Evolutionary conservation across 768 basidiomycete genomes (phyloP), one percentile per base, ranked within the genome.

Genomic region (Serendipita indica): DNA sequence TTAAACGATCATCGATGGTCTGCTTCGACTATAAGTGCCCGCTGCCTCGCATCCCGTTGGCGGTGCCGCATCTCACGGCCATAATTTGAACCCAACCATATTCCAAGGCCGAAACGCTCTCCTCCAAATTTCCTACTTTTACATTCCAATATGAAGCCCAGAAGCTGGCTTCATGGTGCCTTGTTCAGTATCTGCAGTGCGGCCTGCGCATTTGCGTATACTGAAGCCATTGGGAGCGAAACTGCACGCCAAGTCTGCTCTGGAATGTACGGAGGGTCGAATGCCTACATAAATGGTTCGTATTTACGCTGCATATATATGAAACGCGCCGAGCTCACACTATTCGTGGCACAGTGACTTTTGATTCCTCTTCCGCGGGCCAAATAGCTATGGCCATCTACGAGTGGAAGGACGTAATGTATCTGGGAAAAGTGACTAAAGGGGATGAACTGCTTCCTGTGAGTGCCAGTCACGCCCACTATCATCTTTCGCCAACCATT

Each of bases 301-400:
- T 70, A 58, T 32, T 52, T 22, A 37, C 3, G 59, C n/a, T 52
- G 59, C 46, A 33, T 13, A 63, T 39, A 61, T 32, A 57, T 37
- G 60, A 22, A 27, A 39, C 18, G 30, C 54, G 27, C 45, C 59
- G 62, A 60, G 39, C 65, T 69, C 63, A 69, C 60, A 49, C 43
- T 46, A 22, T 59, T 30, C 35, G 28, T 16, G 1, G 32, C 41
- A 33, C 63, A 78, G 72, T 94, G 61, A 82, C 82, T 3, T 98
- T 97, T 72, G 81, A 88, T 64, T 68, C 74, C 16, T 65, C 75
- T 3, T 91, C 91, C 2, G 74, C 82, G 65, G 94, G 94, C 34
- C 88, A 94, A 70, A 74, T 96, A 18, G 89, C 94, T 27, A 83
- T 96, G 77, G 86, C 94, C 57, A 81, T 99, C 22, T 99, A 97